phyloP scores from a whole-genome alignment of 108 stramenopile species.

The Fragilariopsis cylindrus region DNA sequence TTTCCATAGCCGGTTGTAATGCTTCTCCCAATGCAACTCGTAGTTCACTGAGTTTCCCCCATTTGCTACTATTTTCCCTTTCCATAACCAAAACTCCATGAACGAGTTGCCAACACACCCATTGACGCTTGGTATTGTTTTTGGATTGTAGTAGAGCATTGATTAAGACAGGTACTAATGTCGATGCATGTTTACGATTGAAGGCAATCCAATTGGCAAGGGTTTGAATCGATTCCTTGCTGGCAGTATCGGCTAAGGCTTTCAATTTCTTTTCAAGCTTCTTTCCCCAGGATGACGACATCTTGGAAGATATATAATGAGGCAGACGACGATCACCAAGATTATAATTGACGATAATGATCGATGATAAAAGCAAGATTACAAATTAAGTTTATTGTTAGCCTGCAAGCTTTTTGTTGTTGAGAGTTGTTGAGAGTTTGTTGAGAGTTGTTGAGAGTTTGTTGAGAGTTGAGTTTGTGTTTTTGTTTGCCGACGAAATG shows the following conservation, averaged over 20 bases:
- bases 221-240: conserved; percentile 57
- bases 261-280: conserved; percentile 48
- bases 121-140: conserved; percentile 27
- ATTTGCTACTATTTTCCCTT: conserved; percentile 29
- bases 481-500: too few species aligned
- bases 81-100: conserved; percentile 42
- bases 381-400: too few species aligned
- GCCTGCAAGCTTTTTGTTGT: too few species aligned
- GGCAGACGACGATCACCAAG: too few species aligned
- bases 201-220: conserved; percentile 57
- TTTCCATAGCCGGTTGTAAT: conserved; percentile 38
- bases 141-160: conserved; percentile 4
- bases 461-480: too few species aligned
- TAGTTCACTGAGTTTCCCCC: conserved; percentile 45
- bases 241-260: conserved; percentile 39
- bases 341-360: too few species aligned
- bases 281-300: conserved; percentile 44
- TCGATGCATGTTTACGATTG: conserved; percentile 47
- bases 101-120: conserved; percentile 50
- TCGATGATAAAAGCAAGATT: too few species aligned
- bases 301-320: too few species aligned
- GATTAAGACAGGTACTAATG: conserved; percentile 20
- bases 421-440: too few species aligned
- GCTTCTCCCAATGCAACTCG: conserved; percentile 56
- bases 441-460: too few species aligned